Conservation (phyloP, 2,329 filamentous ascomycete species). For the Ceratocystis ficicola region DNA sequence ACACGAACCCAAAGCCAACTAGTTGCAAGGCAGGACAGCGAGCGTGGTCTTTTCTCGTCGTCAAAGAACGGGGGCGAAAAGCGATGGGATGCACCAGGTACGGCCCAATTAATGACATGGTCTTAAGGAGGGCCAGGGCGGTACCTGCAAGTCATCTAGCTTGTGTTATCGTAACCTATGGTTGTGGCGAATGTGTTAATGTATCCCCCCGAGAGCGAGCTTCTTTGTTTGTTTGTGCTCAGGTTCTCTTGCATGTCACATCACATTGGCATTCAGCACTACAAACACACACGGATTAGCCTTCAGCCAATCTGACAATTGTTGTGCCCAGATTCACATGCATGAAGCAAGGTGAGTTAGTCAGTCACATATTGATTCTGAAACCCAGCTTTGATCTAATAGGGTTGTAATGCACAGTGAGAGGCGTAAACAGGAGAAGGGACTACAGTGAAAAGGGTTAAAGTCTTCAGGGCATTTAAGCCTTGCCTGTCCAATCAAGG, state of each 20-base stretch:
- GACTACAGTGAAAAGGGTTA: neutral
- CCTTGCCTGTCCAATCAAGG: slow-evolving; percentile 4
- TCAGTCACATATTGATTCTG: neutral
- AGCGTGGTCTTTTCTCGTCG: neutral
- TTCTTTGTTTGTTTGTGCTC: too few relatives aligned
- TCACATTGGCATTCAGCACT: too few relatives aligned
- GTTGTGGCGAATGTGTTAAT: neutral
- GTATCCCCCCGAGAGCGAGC: neutral
- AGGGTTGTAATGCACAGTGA: neutral
- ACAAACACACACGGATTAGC: neutral
- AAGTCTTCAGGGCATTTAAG: slow-evolving; percentile 4
- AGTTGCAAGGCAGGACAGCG: neutral
- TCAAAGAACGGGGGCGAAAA: neutral
- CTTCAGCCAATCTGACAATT: neutral
- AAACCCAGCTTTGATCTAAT: neutral
- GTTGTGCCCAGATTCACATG: neutral
- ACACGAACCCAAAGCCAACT: too few relatives aligned
- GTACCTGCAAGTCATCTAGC: slow-evolving; percentile 3
- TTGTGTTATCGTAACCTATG: neutral
- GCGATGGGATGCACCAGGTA: neutral
- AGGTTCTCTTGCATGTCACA: neutral
- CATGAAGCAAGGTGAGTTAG: neutral
- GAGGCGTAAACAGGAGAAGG: neutral
- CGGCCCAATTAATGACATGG: neutral
- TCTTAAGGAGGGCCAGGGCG: neutral